These are phyloP conservation scores for Casuarina equisetifolia DNA, from an alignment of 306 rosid species.

Conservation along the genomic window DNA sequence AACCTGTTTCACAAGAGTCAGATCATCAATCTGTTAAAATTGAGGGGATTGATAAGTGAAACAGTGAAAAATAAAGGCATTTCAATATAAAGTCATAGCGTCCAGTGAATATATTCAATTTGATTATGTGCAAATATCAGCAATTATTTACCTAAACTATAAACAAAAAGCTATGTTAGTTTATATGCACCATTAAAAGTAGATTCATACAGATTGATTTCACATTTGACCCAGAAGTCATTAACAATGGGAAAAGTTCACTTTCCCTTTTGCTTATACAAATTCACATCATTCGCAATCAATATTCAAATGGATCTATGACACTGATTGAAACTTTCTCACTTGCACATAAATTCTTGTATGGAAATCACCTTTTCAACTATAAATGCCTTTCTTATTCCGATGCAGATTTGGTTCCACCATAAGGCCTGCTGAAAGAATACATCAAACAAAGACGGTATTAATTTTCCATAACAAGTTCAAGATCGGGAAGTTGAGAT, in stretches of 20 bases:
- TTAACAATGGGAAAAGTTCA: no score
- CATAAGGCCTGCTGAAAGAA: slow-evolving; percentile 44
- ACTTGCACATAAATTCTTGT: background rate
- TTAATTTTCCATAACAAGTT: slow-evolving; percentile 3
- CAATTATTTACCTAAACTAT: no score
- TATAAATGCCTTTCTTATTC: slow-evolving; percentile 50
- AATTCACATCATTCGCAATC: background rate
- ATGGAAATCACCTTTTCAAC: slow-evolving; percentile 28
- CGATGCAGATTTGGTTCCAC: slow-evolving; percentile 46
- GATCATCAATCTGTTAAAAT: background rate
- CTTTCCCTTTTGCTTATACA: background rate
- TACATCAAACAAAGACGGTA: slow-evolving; percentile 13
- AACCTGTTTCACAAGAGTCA: background rate
- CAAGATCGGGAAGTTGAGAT: background rate
- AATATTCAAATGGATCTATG: background rate
- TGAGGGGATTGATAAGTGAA: background rate
- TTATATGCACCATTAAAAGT: no score
- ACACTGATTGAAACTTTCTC: slow-evolving; percentile 2
- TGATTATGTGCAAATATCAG: no score
- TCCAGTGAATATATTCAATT: no score
- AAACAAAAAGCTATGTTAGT: no score
- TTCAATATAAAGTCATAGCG: background rate
- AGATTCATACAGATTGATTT: no score
- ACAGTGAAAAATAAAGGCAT: no score
- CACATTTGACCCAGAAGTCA: no score